Evolutionary conservation across 768 basidiomycete genomes (phyloP).

Genomic region (Crucibulum laeve): DNA sequence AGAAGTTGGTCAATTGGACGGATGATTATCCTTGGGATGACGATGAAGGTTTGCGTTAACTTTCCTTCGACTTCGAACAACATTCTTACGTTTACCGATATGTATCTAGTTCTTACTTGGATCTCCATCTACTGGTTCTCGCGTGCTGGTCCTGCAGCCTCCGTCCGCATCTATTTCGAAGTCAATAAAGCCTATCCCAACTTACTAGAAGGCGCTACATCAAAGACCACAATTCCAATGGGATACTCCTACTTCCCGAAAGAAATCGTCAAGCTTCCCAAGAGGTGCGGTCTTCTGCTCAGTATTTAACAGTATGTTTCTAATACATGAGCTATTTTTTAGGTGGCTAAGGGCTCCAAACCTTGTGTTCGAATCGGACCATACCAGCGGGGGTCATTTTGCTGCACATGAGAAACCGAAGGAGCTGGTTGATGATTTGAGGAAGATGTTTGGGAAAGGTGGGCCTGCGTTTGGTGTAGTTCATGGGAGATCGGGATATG

Average conservation of each 20-base stretch:
- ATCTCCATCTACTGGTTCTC: slow-evolving; percentile 58
- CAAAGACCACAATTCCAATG: slow-evolving; percentile 33
- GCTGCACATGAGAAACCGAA: slow-evolving; percentile 46
- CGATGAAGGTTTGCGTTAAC: slow-evolving; percentile 36
- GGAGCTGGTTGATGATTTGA: slow-evolving; percentile 41
- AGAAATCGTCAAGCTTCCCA: slow-evolving; percentile 30
- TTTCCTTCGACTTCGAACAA: neutral
- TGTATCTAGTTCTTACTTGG: slow-evolving; percentile 45
- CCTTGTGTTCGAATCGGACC: slow-evolving; percentile 41
- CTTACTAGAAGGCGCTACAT: slow-evolving; percentile 1
- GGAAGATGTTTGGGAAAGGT: slow-evolving; percentile 50
- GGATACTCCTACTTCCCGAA: slow-evolving; percentile 52
- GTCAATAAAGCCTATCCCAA: slow-evolving; percentile 13
- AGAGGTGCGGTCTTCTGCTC: slow-evolving; percentile 15
- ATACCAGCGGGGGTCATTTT: slow-evolving; percentile 52
- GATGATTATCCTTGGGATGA: slow-evolving; percentile 55
- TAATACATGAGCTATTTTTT: neutral
- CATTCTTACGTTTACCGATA: slow-evolving; percentile 11
- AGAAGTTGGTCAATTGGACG: slow-evolving; percentile 43
- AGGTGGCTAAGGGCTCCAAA: slow-evolving; percentile 38
- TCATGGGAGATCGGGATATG: slow-evolving; percentile 36
- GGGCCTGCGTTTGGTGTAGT: slow-evolving; percentile 46
- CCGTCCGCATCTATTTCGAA: slow-evolving; percentile 59
- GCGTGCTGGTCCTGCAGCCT: slow-evolving; percentile 51
- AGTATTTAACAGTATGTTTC: neutral